Base-by-base conservation (phyloP, 371 early-diverging fungal genomes). In the Apophysomyces sp. region DNA sequence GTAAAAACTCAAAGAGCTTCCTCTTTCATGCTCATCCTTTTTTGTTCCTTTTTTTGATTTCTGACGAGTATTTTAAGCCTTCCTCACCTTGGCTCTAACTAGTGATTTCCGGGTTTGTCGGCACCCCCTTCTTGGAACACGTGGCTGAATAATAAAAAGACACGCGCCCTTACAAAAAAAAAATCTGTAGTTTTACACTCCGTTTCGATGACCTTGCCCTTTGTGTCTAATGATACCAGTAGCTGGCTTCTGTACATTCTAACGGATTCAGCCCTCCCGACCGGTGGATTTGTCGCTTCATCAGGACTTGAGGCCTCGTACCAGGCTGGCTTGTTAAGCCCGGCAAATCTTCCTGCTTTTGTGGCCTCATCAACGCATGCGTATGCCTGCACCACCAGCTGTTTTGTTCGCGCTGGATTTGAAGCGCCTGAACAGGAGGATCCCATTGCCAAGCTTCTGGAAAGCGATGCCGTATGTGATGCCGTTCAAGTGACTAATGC, bases 241-340 rank as follows among this genome's bases (percentile, higher is more conserved):
- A 76, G 81, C 32, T 94, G 92, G 93, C 76, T 92, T 3, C 82
- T 92, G 2, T 91, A 89, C 78, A 86, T 92, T 65, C 73, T 96
- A 26, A 86, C 93, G 8, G 96, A 96, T 79, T 94, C 94, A 4
- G 93, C 94, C 13, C 82, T 96, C 12, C 96, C 96, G 0, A 94
- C 94, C 0, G 95, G 96, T 24, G 93, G 93, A 0, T 93, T 93
- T 65, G 91, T 93, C 8, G 87, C 92, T 37, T 93, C 93, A 28
- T 87, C 90, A 4, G 93, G 93, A 0, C 82, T 93, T 1, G 93
- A 93, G 67, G 89, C 92, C 2, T 83, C 86, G 8, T 60, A 70
- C 57, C 89, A 89, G 69, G 76, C 82, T 6, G 89, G 89, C 3
- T 74, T 86, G 24, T 73, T 89, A 2, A 69, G 68, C 13, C 60